These are phyloP conservation scores for Alternaria panax DNA, from an alignment of 2,329 filamentous ascomycete genomes.

Conservation along the genomic window DNA sequence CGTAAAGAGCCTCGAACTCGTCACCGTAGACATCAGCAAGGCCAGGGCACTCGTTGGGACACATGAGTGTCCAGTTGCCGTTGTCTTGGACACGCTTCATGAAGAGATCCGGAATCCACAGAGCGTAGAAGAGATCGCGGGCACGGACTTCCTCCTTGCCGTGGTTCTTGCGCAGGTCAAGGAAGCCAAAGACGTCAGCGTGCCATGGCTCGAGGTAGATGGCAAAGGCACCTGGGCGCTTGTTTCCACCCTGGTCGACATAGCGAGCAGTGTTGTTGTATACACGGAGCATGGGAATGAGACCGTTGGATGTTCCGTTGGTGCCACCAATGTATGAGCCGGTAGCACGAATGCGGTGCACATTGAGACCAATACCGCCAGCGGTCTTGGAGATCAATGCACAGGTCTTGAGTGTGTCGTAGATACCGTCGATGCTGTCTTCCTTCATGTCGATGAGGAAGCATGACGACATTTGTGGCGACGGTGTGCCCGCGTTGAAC, in stretches of 20 bases:
- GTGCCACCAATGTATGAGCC: constrained; percentile 98
- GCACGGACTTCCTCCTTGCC: constrained; percentile 98
- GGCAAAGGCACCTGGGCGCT: constrained; percentile 96
- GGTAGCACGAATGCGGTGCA: constrained; percentile 95
- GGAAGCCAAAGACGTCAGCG: constrained; percentile 94
- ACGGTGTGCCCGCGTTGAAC: constrained; percentile 96
- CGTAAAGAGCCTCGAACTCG: constrained; percentile 94
- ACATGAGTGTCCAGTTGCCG: constrained; percentile 96
- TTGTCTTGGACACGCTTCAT: constrained; percentile 99
- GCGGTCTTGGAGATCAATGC: constrained; percentile 99
- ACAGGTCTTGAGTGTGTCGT: constrained; percentile 98
- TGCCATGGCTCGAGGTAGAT: constrained; percentile 99
- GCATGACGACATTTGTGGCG: constrained; percentile 94
- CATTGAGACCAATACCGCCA: constrained; percentile 95
- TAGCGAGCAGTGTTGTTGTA: constrained; percentile 99
- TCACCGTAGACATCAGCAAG: constrained; percentile 97
- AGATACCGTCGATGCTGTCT: constrained; percentile 98
- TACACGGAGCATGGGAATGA: constrained; percentile 96
- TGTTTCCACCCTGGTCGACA: constrained; percentile 98
- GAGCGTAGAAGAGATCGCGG: constrained; percentile 94
- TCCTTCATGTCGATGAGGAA: constrained; percentile 99
- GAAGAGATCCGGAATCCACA: constrained; percentile 99
- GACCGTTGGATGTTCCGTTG: constrained; percentile 96
- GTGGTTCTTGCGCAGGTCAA: constrained; percentile 98
- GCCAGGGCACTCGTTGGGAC: constrained; percentile 93